phyloP scores from a whole-genome alignment of 2,329 filamentous ascomycete genomes.

The Aspergillus spinulosporus region DNA sequence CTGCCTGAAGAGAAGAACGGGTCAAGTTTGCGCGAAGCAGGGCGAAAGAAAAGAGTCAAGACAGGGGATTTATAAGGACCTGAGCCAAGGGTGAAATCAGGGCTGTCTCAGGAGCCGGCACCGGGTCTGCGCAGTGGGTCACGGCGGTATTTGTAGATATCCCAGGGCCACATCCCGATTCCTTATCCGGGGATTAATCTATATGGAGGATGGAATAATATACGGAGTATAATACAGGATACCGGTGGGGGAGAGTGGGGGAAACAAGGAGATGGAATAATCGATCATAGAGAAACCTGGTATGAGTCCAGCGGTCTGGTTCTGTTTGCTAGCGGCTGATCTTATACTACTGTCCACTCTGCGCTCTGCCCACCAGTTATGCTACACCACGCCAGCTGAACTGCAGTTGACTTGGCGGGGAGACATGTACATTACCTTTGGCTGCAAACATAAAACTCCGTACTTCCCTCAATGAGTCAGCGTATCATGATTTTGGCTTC shows the following conservation, averaged over 20 bases:
- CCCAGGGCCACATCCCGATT: conserved; percentile 3
- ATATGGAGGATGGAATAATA: background rate
- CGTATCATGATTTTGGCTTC: too few species aligned
- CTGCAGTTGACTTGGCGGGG: too few species aligned
- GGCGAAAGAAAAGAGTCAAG: background rate
- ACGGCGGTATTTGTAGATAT: conserved; percentile 9
- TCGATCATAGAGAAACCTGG: background rate
- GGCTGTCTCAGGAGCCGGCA: conserved; percentile 4
- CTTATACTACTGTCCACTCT: conserved; percentile 9
- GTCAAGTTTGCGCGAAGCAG: background rate
- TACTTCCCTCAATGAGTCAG: too few species aligned
- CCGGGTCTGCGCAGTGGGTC: conserved; percentile 11
- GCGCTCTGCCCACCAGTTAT: too few species aligned
- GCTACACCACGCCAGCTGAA: too few species aligned
- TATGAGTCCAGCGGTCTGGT: conserved; percentile 31
- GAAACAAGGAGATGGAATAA: conserved; percentile 17
- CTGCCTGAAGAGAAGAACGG: background rate
- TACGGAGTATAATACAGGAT: background rate
- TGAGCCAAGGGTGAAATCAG: conserved; percentile 3
- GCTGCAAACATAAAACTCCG: too few species aligned
- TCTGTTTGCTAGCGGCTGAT: conserved; percentile 32
- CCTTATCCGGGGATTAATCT: conserved; percentile 8
- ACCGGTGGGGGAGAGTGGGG: conserved; percentile 21
- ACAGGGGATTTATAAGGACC: background rate
- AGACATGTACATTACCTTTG: too few species aligned